Conservation (phyloP, 1,139 yeast species). For the Hanseniaspora sp. region DNA sequence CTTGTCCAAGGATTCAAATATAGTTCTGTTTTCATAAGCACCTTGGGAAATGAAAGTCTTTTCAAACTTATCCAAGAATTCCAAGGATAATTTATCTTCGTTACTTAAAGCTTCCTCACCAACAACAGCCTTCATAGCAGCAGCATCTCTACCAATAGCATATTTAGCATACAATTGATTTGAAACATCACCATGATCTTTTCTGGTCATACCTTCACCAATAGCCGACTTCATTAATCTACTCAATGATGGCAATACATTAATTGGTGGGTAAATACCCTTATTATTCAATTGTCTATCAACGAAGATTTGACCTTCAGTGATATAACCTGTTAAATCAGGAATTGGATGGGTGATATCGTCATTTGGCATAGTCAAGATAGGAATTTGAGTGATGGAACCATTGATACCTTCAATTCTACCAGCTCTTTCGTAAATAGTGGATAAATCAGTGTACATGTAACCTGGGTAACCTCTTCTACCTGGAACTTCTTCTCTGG, state of each 20-base stretch:
- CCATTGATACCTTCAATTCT: slow-evolving; percentile 99
- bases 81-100: slow-evolving; percentile 93
- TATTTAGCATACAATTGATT: slow-evolving; percentile 97
- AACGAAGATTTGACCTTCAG: slow-evolving; percentile 95
- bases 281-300: slow-evolving; percentile 94
- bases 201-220: slow-evolving; percentile 99
- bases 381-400: slow-evolving; percentile 96
- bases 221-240: slow-evolving; percentile 98
- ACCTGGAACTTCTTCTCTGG: slow-evolving; percentile 99
- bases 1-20: slow-evolving; percentile 89
- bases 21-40: slow-evolving; percentile 87
- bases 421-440: slow-evolving; percentile 98
- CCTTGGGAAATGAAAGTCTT: slow-evolving; percentile 92
- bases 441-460: slow-evolving; percentile 98
- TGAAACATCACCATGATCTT: slow-evolving; percentile 98
- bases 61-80: slow-evolving; percentile 94
- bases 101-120: slow-evolving; percentile 98
- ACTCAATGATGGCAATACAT: slow-evolving; percentile 90
- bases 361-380: slow-evolving; percentile 98
- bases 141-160: slow-evolving; percentile 99
- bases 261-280: slow-evolving; percentile 97
- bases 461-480: slow-evolving; percentile 99
- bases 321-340: slow-evolving; percentile 97
- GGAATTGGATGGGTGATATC: slow-evolving; percentile 99
- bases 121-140: slow-evolving; percentile 99